A percentile compares a stretch with the other conserved stretches of the same genome.
Conservation (phyloP, 768 basidiomycete genomes). For the Phylloporus sp. region DNA sequence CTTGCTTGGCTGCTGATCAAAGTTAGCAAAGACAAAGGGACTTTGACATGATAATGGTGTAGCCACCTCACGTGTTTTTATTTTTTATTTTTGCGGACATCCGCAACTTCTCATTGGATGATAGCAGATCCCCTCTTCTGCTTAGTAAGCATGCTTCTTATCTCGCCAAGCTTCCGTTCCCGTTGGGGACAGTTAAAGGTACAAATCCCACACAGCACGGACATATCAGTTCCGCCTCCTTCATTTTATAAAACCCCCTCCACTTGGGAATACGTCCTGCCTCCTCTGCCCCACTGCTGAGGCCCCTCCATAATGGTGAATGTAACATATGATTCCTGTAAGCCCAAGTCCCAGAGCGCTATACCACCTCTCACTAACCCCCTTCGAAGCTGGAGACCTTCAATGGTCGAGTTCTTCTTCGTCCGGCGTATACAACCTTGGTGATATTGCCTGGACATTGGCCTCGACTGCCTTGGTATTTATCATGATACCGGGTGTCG, state of each 20-base stretch:
- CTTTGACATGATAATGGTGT: conserved; percentile 17
- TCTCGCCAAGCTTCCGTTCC: conserved; percentile 10
- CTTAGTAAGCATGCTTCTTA: conserved; percentile 21
- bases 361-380: neutral
- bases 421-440: conserved; percentile 48
- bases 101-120: conserved; percentile 16
- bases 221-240: conserved; percentile 17
- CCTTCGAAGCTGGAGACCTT: conserved; percentile 38
- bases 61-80: neutral
- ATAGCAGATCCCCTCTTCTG: conserved; percentile 14
- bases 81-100: neutral
- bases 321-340: conserved; percentile 40
- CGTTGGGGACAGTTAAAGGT: conserved; percentile 8
- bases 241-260: neutral
- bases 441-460: conserved; percentile 69
- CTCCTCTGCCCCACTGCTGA: neutral
- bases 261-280: neutral
- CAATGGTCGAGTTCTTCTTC: conserved; percentile 20
- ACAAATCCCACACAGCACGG: conserved; percentile 18
- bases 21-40: neutral
- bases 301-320: conserved; percentile 37
- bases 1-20: neutral
- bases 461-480: conserved; percentile 76
- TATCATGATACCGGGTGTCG: conserved; percentile 83
- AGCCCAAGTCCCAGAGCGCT: conserved; percentile 3